Evolutionary conservation across 192 early-diverging fungal species (phyloP).

Genomic region (Rhizophagus sp.): DNA sequence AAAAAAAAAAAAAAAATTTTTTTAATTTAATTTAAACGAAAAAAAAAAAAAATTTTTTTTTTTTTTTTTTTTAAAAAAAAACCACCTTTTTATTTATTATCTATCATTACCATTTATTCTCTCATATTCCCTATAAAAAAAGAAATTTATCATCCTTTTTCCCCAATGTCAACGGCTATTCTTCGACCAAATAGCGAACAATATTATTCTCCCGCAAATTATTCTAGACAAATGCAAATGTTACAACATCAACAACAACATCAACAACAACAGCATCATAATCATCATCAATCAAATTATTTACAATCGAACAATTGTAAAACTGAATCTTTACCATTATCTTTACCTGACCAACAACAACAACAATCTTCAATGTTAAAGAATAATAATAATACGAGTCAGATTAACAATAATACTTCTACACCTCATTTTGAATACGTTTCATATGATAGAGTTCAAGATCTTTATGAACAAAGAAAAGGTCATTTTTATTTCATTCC

Average conservation of each 20-base stretch:
- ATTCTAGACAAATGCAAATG: too few species aligned
- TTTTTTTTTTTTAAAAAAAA: background rate
- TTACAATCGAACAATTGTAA: background rate
- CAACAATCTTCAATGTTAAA: background rate
- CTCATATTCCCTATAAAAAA: too few species aligned
- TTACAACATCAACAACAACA: background rate
- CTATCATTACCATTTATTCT: too few species aligned
- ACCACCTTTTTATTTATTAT: too few species aligned
- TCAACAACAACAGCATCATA: background rate
- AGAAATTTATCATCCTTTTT: background rate
- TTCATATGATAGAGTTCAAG: constrained; percentile 27
- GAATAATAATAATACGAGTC: background rate
- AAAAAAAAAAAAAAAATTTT: too few species aligned
- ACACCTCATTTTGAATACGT: constrained; percentile 14
- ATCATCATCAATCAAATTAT: background rate
- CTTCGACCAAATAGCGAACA: background rate
- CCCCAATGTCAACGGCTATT: background rate
- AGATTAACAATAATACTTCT: background rate
- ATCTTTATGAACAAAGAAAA: constrained; percentile 26
- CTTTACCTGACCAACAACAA: background rate
- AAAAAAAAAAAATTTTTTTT: too few species aligned
- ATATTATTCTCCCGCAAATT: background rate
- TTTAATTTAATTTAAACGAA: too few species aligned
- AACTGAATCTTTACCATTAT: background rate
- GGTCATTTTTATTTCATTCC: constrained; percentile 22